Evolutionary conservation across 2,329 filamentous ascomycete genomes (phyloP).

Genomic region (Botrytis byssoidea): DNA sequence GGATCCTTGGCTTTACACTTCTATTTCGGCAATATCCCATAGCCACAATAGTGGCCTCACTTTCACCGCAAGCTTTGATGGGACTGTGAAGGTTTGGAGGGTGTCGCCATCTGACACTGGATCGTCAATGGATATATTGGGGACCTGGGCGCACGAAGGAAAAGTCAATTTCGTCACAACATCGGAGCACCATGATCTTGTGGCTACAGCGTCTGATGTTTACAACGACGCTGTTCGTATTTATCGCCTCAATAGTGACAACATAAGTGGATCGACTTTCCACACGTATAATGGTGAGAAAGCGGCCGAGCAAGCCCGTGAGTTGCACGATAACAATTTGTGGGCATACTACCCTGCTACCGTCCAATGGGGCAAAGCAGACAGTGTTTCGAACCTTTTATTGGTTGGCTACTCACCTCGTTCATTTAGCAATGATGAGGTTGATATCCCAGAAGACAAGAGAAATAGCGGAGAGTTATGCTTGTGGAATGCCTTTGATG

Average conservation of each 20-base stretch:
- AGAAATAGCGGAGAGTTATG: slow-evolving; percentile 58
- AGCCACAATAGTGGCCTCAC: slow-evolving; percentile 46
- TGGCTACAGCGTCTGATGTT: slow-evolving; percentile 61
- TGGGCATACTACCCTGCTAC: slow-evolving; percentile 65
- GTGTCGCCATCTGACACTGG: slow-evolving; percentile 40
- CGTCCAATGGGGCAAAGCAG: slow-evolving; percentile 57
- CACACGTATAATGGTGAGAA: slow-evolving; percentile 35
- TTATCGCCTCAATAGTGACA: slow-evolving; percentile 46
- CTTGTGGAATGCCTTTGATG: slow-evolving; percentile 53
- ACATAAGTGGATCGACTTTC: slow-evolving; percentile 39
- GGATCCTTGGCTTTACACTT: slow-evolving; percentile 63
- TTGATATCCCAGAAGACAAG: slow-evolving; percentile 57
- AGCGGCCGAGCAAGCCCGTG: slow-evolving; percentile 29
- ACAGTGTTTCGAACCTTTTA: slow-evolving; percentile 50
- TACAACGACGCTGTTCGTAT: slow-evolving; percentile 54
- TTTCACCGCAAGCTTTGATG: slow-evolving; percentile 62
- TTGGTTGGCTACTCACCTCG: slow-evolving; percentile 63
- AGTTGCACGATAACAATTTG: slow-evolving; percentile 37
- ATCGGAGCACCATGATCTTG: slow-evolving; percentile 46
- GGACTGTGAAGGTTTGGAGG: slow-evolving; percentile 59
- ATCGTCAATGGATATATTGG: slow-evolving; percentile 45
- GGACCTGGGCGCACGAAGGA: slow-evolving; percentile 56
- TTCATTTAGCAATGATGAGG: slow-evolving; percentile 51
- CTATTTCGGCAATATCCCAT: slow-evolving; percentile 61
- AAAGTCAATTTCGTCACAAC: slow-evolving; percentile 63